phyloP scores from a whole-genome alignment of 441 rosid species.

The Raphanus hybrid region DNA sequence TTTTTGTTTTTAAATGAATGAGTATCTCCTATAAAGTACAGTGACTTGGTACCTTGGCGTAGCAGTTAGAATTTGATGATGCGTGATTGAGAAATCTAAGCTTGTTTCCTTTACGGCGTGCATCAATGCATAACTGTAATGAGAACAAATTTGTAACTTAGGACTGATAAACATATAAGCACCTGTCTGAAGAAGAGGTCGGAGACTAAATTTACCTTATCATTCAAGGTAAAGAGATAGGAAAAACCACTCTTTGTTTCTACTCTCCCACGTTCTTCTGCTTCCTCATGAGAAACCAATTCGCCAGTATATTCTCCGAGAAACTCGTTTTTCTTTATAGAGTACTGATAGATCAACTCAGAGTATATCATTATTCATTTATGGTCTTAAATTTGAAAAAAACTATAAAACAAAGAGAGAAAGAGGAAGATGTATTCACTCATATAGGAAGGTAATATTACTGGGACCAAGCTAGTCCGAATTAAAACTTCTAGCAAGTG shows the following conservation, averaged over 20 bases:
- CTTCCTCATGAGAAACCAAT: constrained; percentile 78
- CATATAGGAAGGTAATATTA: background rate
- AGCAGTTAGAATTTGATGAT: constrained; percentile 75
- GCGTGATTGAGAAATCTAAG: constrained; percentile 90
- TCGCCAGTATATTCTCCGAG: constrained; percentile 98
- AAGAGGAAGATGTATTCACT: background rate
- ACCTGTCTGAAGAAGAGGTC: background rate
- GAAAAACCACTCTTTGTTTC: constrained; percentile 74
- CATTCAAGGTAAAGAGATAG: constrained; percentile 88
- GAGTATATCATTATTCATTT: background rate
- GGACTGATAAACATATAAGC: background rate
- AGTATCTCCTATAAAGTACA: background rate
- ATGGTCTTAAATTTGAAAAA: background rate
- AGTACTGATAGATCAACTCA: constrained; percentile 50
- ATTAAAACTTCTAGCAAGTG: background rate
- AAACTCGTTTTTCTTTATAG: constrained; percentile 55
- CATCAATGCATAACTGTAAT: constrained; percentile 34
- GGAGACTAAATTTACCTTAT: constrained; percentile 61
- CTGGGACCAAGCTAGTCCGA: background rate
- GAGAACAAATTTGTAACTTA: background rate
- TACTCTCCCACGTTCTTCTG: constrained; percentile 81
- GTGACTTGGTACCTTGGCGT: constrained; percentile 67
- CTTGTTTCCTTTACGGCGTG: constrained; percentile 90
- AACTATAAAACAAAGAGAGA: background rate
- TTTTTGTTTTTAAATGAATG: too few species aligned